Evolutionary conservation across 192 early-diverging fungal genomes (phyloP).

Genomic region (Mortierella alpina): DNA sequence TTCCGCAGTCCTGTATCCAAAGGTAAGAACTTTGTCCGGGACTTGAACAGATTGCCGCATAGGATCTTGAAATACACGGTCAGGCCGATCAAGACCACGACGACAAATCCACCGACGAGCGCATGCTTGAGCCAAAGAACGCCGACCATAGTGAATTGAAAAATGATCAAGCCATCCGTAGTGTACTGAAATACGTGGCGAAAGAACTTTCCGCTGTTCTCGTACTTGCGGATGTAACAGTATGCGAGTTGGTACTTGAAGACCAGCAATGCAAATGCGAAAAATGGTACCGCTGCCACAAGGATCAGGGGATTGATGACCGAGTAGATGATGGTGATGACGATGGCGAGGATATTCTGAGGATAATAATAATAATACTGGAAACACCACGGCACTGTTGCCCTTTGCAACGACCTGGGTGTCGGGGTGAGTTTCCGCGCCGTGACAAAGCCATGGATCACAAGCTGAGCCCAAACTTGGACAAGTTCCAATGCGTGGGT

Average conservation of each 20-base stretch:
- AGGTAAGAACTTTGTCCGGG: conserved; percentile 56
- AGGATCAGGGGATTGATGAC: conserved; percentile 70
- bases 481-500: conserved; percentile 69
- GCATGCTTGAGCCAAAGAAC: conserved; percentile 63
- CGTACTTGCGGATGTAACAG: conserved; percentile 69
- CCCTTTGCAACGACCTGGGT: conserved; percentile 62
- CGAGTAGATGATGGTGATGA: conserved; percentile 70
- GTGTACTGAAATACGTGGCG: conserved; percentile 66
- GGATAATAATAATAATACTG: conserved; percentile 74
- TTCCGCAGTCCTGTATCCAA: conserved; percentile 47
- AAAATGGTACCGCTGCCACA: conserved; percentile 64
- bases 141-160: conserved; percentile 68
- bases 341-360: conserved; percentile 68
- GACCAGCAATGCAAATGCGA: conserved; percentile 60
- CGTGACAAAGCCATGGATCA: conserved; percentile 62
- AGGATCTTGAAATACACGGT: conserved; percentile 61
- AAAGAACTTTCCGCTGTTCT: conserved; percentile 66
- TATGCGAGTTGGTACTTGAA: conserved; percentile 74
- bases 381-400: conserved; percentile 64
- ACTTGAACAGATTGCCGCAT: conserved; percentile 56
- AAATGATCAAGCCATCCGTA: conserved; percentile 67
- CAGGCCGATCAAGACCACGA: conserved; percentile 57
- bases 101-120: conserved; percentile 49
- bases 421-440: conserved; percentile 60
- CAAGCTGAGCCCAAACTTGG: conserved; percentile 67